Evolutionary conservation across 23 red algal genomes (phyloP), one percentile per base, ranked within the genome.

Genomic region (Agarophyton chilense): DNA sequence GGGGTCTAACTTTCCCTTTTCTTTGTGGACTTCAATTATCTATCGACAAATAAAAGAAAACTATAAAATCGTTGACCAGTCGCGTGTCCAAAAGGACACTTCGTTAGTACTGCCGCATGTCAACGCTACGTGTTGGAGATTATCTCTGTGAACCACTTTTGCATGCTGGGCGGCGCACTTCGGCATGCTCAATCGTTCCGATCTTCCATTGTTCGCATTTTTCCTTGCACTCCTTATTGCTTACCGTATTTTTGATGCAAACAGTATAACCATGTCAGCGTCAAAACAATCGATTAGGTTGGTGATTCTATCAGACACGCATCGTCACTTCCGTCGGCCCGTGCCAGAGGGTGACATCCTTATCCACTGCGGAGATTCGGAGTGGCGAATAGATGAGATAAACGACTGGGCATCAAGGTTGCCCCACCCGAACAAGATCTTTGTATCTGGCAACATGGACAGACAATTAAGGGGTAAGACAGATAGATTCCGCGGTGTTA

Each of bases 261-360:
- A 10, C 21, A 8, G 13, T 16, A 21, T 35, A 1, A 50, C n/a
- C 1, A 61, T 80, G 77, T 40, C 77, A 28, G 54, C 54, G 6
- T 58, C 77, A 32, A 80, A 80, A 61, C 51, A 77, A n/a, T 89
- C 53, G 10, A 6, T 89, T 12, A 44, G 85, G 3, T 34, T 89
- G 33, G 85, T 89, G 28, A 89, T 89, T 65, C 66, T 89, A 11
- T 89, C 85, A 50, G 85, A 89, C 54, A 89, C 85, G 5, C 85
- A 89, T 53, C 43, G 85, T 18, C 35, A 26, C 14, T 89, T 64
- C 40, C 45, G 54, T 78, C 85, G 39, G 9, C 13, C 36, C 17
- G 41, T 89, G n/a, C 85, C 85, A 62, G 13, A n/a, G 26, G 85
- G 85, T 43, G 85, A 89, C 38, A 71, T 89, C 1, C 54, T 77